phyloP scores from a whole-genome alignment of 805 yeast species.

The Priceomyces carsonii region DNA sequence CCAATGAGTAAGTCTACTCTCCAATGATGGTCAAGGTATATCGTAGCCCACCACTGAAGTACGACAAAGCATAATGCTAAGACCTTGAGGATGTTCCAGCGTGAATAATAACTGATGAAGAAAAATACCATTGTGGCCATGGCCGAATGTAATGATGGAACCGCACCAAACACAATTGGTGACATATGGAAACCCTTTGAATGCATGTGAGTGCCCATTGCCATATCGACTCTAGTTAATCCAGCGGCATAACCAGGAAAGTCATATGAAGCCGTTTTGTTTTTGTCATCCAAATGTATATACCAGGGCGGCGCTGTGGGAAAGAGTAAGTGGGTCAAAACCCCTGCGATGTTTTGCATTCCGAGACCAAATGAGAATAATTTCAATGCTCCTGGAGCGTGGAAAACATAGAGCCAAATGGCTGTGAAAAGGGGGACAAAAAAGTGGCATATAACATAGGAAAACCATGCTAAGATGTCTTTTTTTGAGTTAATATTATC shows the following conservation, averaged over 20 bases:
- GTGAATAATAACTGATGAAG: conserved; percentile 39
- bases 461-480: conserved; percentile 61
- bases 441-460: conserved; percentile 64
- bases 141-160: conserved; percentile 64
- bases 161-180: conserved; percentile 67
- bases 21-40: conserved; percentile 74
- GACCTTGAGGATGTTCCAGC: conserved; percentile 32
- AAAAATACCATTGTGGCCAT: conserved; percentile 57
- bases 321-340: conserved; percentile 57
- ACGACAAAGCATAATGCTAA: conserved; percentile 45
- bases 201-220: conserved; percentile 54
- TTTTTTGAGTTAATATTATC: conserved; percentile 42
- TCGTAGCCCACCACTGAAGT: conserved; percentile 75
- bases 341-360: conserved; percentile 58
- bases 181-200: conserved; percentile 61
- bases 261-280: conserved; percentile 55
- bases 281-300: conserved; percentile 59
- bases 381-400: conserved; percentile 59
- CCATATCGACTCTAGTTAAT: conserved; percentile 47
- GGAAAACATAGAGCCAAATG: conserved; percentile 63
- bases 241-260: conserved; percentile 72
- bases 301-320: conserved; percentile 82
- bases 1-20: conserved; percentile 63
- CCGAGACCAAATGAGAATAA: conserved; percentile 57
- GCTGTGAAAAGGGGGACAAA: conserved; percentile 62